Percentiles rank a stretch among this genome's conserved stretches.
phyloP scores from a whole-genome alignment of 2,329 filamentous ascomycete species.

The Sporothrix globosa region DNA sequence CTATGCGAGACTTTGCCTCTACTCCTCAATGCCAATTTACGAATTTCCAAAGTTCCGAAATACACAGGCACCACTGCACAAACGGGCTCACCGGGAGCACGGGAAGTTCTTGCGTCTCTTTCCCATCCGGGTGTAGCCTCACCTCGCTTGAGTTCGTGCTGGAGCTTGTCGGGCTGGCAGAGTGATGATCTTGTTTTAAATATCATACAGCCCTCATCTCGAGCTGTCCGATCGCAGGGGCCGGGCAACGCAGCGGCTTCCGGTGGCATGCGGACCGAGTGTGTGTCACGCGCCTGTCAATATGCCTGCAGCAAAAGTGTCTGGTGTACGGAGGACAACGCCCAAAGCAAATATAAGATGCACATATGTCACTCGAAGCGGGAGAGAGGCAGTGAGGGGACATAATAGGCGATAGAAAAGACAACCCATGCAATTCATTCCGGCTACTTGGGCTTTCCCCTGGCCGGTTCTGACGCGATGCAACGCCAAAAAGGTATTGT shows the following conservation, averaged over 20 bases:
- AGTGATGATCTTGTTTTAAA: background rate
- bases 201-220: background rate
- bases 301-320: background rate
- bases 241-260: constrained; percentile 14
- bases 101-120: constrained; percentile 5
- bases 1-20: background rate
- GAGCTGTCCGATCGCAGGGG: constrained; percentile 3
- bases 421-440: background rate
- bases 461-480: constrained; percentile 13
- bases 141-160: background rate
- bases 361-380: background rate
- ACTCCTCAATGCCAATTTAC: constrained; percentile 4
- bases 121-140: constrained; percentile 21
- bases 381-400: background rate
- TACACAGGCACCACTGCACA: background rate
- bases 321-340: background rate
- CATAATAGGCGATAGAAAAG: no score
- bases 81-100: background rate
- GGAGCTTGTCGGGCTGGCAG: background rate
- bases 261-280: background rate
- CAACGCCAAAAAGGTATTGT: background rate
- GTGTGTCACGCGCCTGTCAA: background rate
- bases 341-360: background rate
- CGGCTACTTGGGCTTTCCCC: constrained; percentile 17
- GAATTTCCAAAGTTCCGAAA: background rate